Evolutionary conservation across 441 rosid species (phyloP), one percentile per base, ranked within the genome.

Genomic region (Corymbia citriodora): DNA sequence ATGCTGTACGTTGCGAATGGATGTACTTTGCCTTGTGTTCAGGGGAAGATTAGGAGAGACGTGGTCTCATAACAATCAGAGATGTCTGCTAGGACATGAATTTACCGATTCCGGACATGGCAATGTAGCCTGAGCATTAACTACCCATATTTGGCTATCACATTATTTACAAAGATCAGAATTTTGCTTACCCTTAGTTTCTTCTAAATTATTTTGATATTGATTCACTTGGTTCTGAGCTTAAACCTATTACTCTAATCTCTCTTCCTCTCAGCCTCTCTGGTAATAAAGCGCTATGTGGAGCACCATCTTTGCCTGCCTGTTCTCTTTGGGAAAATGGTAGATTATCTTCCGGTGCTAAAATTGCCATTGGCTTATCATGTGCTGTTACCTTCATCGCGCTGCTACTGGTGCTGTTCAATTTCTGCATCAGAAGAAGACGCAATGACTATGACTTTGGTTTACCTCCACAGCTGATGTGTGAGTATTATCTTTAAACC

Each of bases 291-390:
- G 91, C 86, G 9, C 74, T 87, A 59, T 90, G 91, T 27, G 91
- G 91, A 14, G 87, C 74, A 90, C 89, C 91, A 83, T 48, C 89
- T 40, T 40, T 90, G 88, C 91, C 89, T 36, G 31, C 87, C 33
- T 90, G 91, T 49, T 79, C 91, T 87, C 18, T 90, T 54, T 90
- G 91, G 91, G 87, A 90, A 72, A 90, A 90, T 33, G 91, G 91
- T 9, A 74, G 89, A 17, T 55, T 90, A 48, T 90, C 91, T 55
- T 87, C 89, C 4, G 89, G 91, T 45, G 91, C 86, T 53, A 90
- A 90, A 90, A n/a, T 87, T 70, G 87, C 87, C 52, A 55, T 90
- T 55, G 89, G 87, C 87, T 57, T 90, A 40, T 87, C 91, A 1
- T 90, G 72, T 49, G 45, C 53, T 70, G 25, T 89, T 40, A 29